These are phyloP conservation scores for Medicago lupulina DNA, from an alignment of 306 rosid species.

Conservation along the genomic window DNA sequence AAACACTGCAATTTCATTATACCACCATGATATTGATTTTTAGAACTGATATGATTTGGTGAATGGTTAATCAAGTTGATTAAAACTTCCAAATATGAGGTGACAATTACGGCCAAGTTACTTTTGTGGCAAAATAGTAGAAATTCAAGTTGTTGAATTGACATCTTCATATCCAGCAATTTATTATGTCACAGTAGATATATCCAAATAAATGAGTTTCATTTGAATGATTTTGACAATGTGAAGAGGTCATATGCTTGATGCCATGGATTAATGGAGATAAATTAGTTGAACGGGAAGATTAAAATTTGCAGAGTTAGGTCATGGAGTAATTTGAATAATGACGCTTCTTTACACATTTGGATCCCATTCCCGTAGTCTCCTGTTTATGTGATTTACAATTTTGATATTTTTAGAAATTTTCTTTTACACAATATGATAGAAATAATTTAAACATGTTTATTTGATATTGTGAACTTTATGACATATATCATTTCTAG, in stretches of 20 bases:
- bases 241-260: not conserved
- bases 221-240: slow-evolving; percentile 23
- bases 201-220: slow-evolving; percentile 29
- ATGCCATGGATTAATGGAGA: slow-evolving; percentile 25
- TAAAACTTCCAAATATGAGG: not conserved
- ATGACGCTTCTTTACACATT: slow-evolving; percentile 23
- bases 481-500: slow-evolving; percentile 15
- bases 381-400: slow-evolving; percentile 22
- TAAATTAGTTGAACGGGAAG: slow-evolving; percentile 26
- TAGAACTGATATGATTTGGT: not conserved
- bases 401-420: slow-evolving; percentile 1
- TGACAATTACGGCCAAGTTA: not conserved
- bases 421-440: not conserved
- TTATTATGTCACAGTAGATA: slow-evolving; percentile 7
- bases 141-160: not conserved
- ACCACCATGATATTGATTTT: not conserved
- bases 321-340: slow-evolving; percentile 35
- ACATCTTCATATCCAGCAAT: not conserved
- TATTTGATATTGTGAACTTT: slow-evolving; percentile 12
- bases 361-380: slow-evolving; percentile 9
- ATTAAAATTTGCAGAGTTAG: slow-evolving; percentile 25
- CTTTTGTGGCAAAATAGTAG: not conserved
- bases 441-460: slow-evolving; percentile 7
- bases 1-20: slow-evolving; percentile 11
- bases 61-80: not conserved